phyloP scores from a whole-genome alignment of 202 grass and related monocot genomes.

The Musa balbisiana region DNA sequence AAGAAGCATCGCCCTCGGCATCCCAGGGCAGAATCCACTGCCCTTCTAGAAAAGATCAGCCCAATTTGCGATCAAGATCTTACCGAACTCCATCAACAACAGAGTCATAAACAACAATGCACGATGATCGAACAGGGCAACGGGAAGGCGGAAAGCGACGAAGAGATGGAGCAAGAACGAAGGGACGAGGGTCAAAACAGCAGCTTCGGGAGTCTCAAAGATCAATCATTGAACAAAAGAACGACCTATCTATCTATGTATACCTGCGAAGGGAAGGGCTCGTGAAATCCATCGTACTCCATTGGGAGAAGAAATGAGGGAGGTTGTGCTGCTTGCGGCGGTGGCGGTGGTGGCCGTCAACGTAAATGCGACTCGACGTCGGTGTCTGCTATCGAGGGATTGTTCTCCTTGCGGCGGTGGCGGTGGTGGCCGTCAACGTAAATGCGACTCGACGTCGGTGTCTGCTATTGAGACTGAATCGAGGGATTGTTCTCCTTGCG shows the following conservation, averaged over 20 bases:
- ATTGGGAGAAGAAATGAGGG: constrained; percentile 10
- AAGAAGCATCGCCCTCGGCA: constrained; percentile 70
- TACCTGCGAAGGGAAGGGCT: constrained; percentile 53
- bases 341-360: too few species aligned
- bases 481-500: too few species aligned
- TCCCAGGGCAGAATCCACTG: constrained; percentile 65
- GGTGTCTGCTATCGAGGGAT: too few species aligned
- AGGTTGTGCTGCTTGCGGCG: too few species aligned
- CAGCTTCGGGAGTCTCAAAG: constrained; percentile 19
- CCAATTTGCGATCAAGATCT: neutral
- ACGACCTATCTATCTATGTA: neutral
- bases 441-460: too few species aligned
- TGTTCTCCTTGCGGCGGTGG: too few species aligned
- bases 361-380: too few species aligned
- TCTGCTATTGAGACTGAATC: too few species aligned
- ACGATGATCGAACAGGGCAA: neutral
- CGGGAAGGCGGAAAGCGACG: neutral
- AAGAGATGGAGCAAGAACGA: constrained; percentile 14
- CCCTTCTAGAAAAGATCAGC: constrained; percentile 25
- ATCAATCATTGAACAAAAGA: neutral
- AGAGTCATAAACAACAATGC: neutral
- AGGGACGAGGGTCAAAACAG: neutral
- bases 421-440: too few species aligned
- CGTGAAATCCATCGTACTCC: constrained; percentile 87
- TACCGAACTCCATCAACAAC: neutral